phyloP scores from a whole-genome alignment of 2,329 filamentous ascomycete species.

The Talaromyces funiculosus region DNA sequence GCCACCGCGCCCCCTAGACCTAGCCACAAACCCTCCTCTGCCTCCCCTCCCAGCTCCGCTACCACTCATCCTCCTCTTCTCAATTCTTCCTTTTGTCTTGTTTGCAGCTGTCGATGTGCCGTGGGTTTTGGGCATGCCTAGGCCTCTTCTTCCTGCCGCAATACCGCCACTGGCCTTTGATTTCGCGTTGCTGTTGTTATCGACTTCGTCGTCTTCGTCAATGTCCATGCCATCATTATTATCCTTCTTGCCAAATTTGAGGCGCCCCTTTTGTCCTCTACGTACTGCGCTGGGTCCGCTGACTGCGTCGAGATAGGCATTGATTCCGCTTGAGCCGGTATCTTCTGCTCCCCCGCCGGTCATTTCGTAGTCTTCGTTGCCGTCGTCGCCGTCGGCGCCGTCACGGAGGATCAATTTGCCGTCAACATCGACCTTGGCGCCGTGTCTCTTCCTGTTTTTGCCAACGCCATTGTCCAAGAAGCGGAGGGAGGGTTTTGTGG shows the following conservation, averaged over 20 bases:
- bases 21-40: slow-evolving; percentile 5
- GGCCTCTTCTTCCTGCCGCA: slow-evolving; percentile 19
- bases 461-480: slow-evolving; percentile 35
- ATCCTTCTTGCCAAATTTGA: slow-evolving; percentile 51
- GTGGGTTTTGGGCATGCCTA: slow-evolving; percentile 23
- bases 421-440: slow-evolving; percentile 40
- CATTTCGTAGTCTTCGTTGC: slow-evolving; percentile 33
- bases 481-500: slow-evolving; percentile 65
- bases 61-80: slow-evolving; percentile 23
- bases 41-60: slow-evolving; percentile 15
- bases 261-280: slow-evolving; percentile 53
- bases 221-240: slow-evolving; percentile 39
- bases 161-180: not conserved
- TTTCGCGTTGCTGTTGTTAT: slow-evolving; percentile 30
- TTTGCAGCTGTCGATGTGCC: slow-evolving; percentile 16
- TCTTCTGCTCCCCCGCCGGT: slow-evolving; percentile 36
- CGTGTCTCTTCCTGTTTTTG: slow-evolving; percentile 34
- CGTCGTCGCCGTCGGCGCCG: slow-evolving; percentile 28
- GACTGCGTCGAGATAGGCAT: slow-evolving; percentile 58
- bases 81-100: slow-evolving; percentile 20
- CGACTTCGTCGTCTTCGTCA: slow-evolving; percentile 37
- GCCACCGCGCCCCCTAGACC: not conserved
- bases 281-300: slow-evolving; percentile 54
- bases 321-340: slow-evolving; percentile 39
- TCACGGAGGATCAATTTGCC: slow-evolving; percentile 43